A percentile compares a stretch with the other conserved stretches of the same genome.
Conservation (phyloP, 805 yeast species). For the Candida golubevii region DNA sequence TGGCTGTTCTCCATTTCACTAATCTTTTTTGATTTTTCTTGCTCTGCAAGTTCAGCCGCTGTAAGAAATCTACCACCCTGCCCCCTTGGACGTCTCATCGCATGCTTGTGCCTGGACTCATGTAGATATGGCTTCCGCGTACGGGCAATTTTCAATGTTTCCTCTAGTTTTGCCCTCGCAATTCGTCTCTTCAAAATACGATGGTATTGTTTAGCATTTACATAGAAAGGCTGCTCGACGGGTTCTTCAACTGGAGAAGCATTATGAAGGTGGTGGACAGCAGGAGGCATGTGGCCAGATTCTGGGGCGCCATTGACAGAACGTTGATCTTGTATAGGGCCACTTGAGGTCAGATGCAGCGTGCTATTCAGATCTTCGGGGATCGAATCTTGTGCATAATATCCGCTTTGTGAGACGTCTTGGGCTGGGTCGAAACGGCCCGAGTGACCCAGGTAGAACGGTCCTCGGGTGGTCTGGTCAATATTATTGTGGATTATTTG, state of each 20-base stretch:
- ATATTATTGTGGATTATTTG: slow-evolving; percentile 13
- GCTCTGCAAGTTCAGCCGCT: slow-evolving; percentile 64
- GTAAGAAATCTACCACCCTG: slow-evolving; percentile 97
- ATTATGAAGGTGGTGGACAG: slow-evolving; percentile 9
- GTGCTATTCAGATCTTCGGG: slow-evolving; percentile 9
- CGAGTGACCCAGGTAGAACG: slow-evolving; percentile 20
- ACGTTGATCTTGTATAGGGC: slow-evolving; percentile 5
- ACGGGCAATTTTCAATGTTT: slow-evolving; percentile 77
- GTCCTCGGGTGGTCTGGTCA: slow-evolving; percentile 17
- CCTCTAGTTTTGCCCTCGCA: slow-evolving; percentile 92
- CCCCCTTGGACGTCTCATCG: slow-evolving; percentile 98
- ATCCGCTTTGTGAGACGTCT: slow-evolving; percentile 14
- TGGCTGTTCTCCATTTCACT: slow-evolving; percentile 26
- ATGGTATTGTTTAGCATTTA: slow-evolving; percentile 96
- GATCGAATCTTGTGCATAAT: slow-evolving; percentile 9
- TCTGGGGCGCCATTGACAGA: too few species aligned
- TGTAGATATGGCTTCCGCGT: slow-evolving; percentile 93
- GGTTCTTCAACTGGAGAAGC: slow-evolving; percentile 16
- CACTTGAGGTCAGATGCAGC: slow-evolving; percentile 8
- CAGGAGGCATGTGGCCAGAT: not conserved
- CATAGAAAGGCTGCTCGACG: slow-evolving; percentile 89
- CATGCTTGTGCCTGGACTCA: slow-evolving; percentile 97
- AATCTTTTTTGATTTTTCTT: slow-evolving; percentile 37
- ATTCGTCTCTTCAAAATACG: slow-evolving; percentile 88
- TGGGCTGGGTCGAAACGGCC: slow-evolving; percentile 12